Base-by-base conservation (phyloP, 2,329 filamentous ascomycete genomes). In the Diaporthe amygdali region DNA sequence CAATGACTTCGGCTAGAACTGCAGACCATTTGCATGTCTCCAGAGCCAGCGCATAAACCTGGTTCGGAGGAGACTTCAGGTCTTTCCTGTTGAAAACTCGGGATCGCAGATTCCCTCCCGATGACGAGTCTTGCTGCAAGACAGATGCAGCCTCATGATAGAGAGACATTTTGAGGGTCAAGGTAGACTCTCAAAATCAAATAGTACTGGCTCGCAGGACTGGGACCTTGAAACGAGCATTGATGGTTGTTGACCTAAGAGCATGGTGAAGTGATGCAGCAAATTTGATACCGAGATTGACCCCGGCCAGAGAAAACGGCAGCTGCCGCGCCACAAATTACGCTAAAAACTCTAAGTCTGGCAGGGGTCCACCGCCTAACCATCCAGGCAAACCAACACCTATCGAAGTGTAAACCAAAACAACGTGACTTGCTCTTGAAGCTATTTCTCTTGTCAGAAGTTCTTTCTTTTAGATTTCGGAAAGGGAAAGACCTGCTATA, bases 21-120 rank as follows among this genome's bases (percentile, higher is more conserved):
- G 86, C 80, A 76, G 95, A 96, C 94, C 96, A 98, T 90, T 97
- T 98, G 75, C 93, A 91, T 1, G 94, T 91, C 82, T 98, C 95
- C 27, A 92, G 89, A 27, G 95, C 92, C 44, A 99, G 85, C 10
- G 96, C 96, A 79, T 96, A 98, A 9, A 98, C 86, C 79, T 97
- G 94, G 14, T 92, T 91, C 0, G 93, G 92, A 3, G 92, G 89
- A 20, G 93, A 95, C 78, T 96, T 97, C 75, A 94, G 83, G 9
- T 87, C 85, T 76, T 93, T 93, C 73, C 91, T 92, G 71, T 87
- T 86, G 81, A 96, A 98, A 54, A 98, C 90, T 44, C 94, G 88
- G 9, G 94, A 94, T 81, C 97, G 97, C 74, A 98, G 87, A 32
- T 94, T 97, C 22, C 94, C 94, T n/a, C 92, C 92, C 3, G 86